These are phyloP conservation scores for Microthlaspi erraticum DNA, from an alignment of 345 rosid species.

Conservation along the genomic window DNA sequence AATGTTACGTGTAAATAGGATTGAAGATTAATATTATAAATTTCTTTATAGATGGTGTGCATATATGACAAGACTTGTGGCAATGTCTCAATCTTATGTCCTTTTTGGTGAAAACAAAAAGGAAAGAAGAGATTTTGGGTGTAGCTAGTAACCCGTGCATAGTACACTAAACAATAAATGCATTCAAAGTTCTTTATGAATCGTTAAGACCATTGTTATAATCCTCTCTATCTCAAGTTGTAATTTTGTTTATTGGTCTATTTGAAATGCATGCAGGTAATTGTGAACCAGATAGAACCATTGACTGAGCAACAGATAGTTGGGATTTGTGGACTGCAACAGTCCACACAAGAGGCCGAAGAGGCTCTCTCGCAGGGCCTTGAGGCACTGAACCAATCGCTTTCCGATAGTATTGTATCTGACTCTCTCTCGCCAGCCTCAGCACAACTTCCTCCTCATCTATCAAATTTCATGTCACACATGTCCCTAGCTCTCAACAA, in stretches of 20 bases:
- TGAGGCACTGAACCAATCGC: conserved; percentile 82
- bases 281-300: conserved; percentile 78
- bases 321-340: conserved; percentile 88
- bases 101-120: conserved; percentile 42
- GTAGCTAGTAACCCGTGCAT: conserved; percentile 43
- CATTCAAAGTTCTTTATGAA: conserved; percentile 38
- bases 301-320: conserved; percentile 86
- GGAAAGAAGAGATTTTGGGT: conserved; percentile 36
- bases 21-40: not conserved
- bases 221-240: not conserved
- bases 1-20: not conserved
- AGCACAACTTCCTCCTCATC: conserved; percentile 80
- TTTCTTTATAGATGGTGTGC: conserved; percentile 21
- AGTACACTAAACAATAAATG: conserved; percentile 39
- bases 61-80: conserved; percentile 34
- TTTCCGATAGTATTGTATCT: conserved; percentile 82
- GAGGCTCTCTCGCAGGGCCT: conserved; percentile 91
- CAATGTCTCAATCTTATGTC: conserved; percentile 44
- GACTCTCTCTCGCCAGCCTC: conserved; percentile 67
- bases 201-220: conserved; percentile 1
- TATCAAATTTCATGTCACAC: conserved; percentile 93
- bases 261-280: conserved; percentile 51
- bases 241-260: not conserved
- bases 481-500: conserved; percentile 97
- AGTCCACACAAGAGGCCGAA: conserved; percentile 88